Base-by-base conservation (phyloP, 192 early-diverging fungal genomes). In the Coemansia sp. region DNA sequence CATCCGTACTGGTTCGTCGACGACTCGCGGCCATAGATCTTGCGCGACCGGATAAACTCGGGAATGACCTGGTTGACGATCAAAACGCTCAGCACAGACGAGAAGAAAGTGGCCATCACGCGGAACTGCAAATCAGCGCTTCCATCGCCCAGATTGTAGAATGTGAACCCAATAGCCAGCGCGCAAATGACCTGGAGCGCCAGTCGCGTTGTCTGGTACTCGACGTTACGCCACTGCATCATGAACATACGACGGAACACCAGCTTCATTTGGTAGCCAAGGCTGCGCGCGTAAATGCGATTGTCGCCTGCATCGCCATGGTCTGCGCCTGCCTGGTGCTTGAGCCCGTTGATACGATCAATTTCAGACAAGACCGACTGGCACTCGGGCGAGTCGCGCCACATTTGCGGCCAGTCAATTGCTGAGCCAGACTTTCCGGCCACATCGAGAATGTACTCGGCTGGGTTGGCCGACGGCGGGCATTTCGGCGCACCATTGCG, bases 381-480 rank as follows among this genome's bases (percentile, higher is more conserved):
- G 31, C 66, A 63, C 62, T 91, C 84, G 1, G 68, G 47, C 4
- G 89, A 90, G 21, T 79, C 60, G 22, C 68, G 66, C 93, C 93
- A 94, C 8, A 85, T 62, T 15, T 88, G 83, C 56, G 88, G 74
- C 93, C 93, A 94, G 61, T 90, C 86, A 22, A 84, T 71, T 7
- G 61, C 38, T 17, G 67, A 69, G 8, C 71, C 65, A 21, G 66
- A 58, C 15, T 37, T 63, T 40, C 38, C 61, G 53, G 23, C 38
- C 52, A 88, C 88, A 54, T 94, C 87, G 47, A 94, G 75, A 28
- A 93, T 91, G 69, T 93, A 94, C 71, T 94, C 93, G 31, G 93
- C 93, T 40, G 90, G 90, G 64, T 94, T 92, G 17, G 82, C 91
- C 7, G 72, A 66, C 5, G 85, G 75, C 15, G 84, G 79, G 66